A percentile compares a stretch with the other conserved stretches of the same genome.
These are phyloP conservation scores for Secale cereale DNA, from an alignment of 176 grass and related monocot genomes.

Conservation along the genomic window DNA sequence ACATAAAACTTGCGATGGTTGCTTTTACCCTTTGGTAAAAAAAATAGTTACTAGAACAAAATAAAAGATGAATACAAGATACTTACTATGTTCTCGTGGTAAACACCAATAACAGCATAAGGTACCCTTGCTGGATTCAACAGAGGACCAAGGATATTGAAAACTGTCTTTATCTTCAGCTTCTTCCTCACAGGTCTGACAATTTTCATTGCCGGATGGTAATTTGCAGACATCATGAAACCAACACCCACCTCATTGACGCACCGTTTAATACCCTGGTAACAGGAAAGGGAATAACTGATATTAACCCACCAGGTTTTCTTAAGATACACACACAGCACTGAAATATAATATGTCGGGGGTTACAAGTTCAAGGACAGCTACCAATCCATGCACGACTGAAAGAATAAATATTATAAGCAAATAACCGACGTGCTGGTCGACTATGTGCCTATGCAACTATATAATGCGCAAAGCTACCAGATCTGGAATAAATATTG, in stretches of 20 bases:
- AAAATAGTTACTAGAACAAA: neutral
- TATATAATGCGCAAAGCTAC: neutral
- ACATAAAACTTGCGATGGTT: neutral
- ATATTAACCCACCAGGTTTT: neutral
- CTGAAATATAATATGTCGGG: conserved; percentile 9
- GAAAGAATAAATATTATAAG: neutral
- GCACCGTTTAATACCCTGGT: conserved; percentile 71
- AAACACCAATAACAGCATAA: conserved; percentile 95
- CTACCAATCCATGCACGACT: neutral
- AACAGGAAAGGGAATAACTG: conserved; percentile 18
- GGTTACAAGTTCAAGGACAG: neutral
- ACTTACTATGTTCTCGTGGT: conserved; percentile 90
- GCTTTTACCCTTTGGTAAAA: neutral
- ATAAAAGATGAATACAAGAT: conserved; percentile 1
- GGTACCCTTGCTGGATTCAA: conserved; percentile 91
- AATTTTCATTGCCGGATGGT: conserved; percentile 96
- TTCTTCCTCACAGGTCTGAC: conserved; percentile 88
- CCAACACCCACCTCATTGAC: conserved; percentile 80
- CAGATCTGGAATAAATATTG: neutral
- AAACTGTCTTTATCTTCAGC: conserved; percentile 94
- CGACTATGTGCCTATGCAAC: neutral
- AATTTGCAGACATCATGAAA: conserved; percentile 99
- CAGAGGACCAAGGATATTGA: conserved; percentile 94
- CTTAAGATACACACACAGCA: neutral
- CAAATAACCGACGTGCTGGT: neutral